Base-by-base conservation (phyloP, 352 stramenopile species). In the Globisporangium takayamanum region DNA sequence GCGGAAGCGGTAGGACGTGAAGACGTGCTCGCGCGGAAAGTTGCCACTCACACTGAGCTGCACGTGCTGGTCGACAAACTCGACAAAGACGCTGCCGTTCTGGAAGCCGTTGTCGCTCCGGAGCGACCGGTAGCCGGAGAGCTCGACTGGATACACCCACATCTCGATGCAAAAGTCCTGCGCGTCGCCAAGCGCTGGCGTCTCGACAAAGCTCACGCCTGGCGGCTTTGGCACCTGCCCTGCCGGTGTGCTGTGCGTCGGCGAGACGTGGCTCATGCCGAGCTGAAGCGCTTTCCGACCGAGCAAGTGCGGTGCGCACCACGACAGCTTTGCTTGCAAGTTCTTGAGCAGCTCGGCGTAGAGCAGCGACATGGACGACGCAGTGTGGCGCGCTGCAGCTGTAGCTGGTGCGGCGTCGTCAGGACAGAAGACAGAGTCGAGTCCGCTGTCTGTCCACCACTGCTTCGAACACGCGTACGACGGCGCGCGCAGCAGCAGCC, bases 1-100 rank as follows among this genome's bases (percentile, higher is more conserved):
- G 7, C 67, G 62, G 47, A 95, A 81, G 3, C 62, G 53, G 49
- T 78, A 66, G 1, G 59, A 64, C 16, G 63, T 69, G 63, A 95
- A 95, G 22, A 90, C 56, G 47, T 78, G 67, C 45, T 94, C 80
- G 0, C 84, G 82, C 20, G 86, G 86, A 22, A 66, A 67, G 53
- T 93, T 89, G 11, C 86, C 86, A 45, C 72, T 80, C 28, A 95
- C 77, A 3, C 82, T 64, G 15, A 95, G 51, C 37, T 95, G 84
- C 50, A 94, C 50, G 39, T 75, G 60, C 7, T 80, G 70, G 25
- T 80, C 78, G 18, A 92, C 63, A 39, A 95, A 69, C 56, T 94
- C 82, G 16, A 95, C 45, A 28, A 84, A 90, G 5, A 91, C 67
- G 41, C 82, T 90, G 1, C 84, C 80, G 53, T 57, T 67, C 49